Conservation (phyloP, 2,329 filamentous ascomycete species). For the Cladosporium sp. region DNA sequence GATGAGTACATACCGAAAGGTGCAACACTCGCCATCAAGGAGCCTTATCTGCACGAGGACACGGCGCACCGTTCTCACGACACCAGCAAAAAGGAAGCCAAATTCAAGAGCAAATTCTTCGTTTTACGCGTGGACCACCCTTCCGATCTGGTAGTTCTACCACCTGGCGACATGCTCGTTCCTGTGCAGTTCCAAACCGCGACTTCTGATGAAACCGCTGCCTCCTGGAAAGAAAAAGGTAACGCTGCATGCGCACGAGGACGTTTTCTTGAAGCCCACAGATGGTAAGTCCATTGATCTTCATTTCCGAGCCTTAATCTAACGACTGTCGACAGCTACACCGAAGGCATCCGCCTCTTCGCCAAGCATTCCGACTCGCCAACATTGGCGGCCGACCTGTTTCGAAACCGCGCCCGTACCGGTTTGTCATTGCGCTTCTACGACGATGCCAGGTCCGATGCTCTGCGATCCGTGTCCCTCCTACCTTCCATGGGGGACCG, state of each 20-base stretch:
- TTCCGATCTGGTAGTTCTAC: constrained; percentile 28
- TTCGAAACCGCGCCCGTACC: constrained; percentile 28
- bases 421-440: constrained; percentile 24
- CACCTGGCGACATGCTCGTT: constrained; percentile 8
- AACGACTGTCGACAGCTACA: not conserved
- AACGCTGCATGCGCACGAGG: constrained; percentile 20
- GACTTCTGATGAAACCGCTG: not conserved
- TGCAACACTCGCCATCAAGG: constrained; percentile 29
- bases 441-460: constrained; percentile 27
- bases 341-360: not conserved
- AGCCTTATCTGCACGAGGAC: constrained; percentile 30
- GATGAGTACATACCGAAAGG: constrained; percentile 21
- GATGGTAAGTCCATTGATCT: not conserved
- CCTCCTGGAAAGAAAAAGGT: constrained; percentile 25
- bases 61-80: not conserved
- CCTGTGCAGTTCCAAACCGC: not conserved
- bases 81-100: not conserved
- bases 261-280: not conserved
- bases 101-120: constrained; percentile 18
- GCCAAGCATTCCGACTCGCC: not conserved
- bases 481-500: constrained; percentile 6
- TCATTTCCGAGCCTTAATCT: not conserved
- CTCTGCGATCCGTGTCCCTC: constrained; percentile 16
- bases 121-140: constrained; percentile 32
- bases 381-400: constrained; percentile 21